A percentile compares a stretch with the other conserved stretches of the same genome.
Conservation (phyloP, 148 eudicot species). For the Rhododendron henanense region DNA sequence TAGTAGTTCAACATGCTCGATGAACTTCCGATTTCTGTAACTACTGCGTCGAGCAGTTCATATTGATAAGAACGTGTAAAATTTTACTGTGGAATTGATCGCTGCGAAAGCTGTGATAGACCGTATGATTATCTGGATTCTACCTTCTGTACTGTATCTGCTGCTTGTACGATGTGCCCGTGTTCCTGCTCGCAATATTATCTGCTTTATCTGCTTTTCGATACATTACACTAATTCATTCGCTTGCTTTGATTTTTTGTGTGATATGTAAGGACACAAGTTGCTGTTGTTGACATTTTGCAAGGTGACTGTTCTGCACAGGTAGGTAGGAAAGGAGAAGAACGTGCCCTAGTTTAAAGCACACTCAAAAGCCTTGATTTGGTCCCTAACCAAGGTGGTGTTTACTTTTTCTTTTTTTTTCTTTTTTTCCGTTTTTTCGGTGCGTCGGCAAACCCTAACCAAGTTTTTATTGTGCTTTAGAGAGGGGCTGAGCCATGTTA, state of each 20-base stretch:
- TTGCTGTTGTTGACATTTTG: background rate
- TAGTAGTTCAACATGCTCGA: background rate
- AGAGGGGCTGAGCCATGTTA: background rate
- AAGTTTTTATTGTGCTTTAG: background rate
- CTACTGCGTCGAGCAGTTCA: background rate
- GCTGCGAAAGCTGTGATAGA: too few species aligned
- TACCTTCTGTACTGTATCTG: background rate
- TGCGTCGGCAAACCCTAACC: background rate
- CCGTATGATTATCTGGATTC: background rate
- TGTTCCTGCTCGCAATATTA: background rate
- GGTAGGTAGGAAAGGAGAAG: background rate
- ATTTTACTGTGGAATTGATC: too few species aligned
- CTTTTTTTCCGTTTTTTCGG: background rate
- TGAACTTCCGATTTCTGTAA: background rate
- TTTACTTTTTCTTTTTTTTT: too few species aligned
- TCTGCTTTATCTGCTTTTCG: background rate
- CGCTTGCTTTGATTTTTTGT: background rate
- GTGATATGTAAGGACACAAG: background rate
- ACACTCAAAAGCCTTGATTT: background rate
- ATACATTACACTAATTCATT: background rate
- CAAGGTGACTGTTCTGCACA: background rate
- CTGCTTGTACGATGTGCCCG: background rate
- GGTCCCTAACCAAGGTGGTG: background rate
- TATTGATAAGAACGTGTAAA: background rate
- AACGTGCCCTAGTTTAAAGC: background rate